phyloP scores from a whole-genome alignment of 2,329 filamentous ascomycete species.

The Epichloe elymi region DNA sequence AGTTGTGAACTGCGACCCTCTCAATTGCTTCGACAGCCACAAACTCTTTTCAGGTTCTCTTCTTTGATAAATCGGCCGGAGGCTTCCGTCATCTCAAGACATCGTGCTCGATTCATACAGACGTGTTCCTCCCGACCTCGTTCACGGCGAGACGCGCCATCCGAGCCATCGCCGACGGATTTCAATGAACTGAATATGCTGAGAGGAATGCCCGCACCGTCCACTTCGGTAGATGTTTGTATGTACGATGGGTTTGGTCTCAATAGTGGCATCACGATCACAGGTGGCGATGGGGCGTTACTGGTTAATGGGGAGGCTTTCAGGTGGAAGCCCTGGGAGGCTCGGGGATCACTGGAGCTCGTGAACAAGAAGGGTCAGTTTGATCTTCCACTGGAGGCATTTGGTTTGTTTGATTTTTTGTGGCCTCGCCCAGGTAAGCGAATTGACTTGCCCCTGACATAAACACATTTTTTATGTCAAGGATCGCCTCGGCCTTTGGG shows the following conservation, averaged over 20 bases:
- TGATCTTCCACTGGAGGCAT: slow-evolving; percentile 56
- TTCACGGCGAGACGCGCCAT: slow-evolving; percentile 13
- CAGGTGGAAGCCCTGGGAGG: slow-evolving; percentile 71
- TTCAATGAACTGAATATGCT: slow-evolving; percentile 70
- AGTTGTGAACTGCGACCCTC: not conserved
- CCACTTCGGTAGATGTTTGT: slow-evolving; percentile 75
- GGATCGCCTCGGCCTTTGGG: not conserved
- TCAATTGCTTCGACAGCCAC: slow-evolving; percentile 1
- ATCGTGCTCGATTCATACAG: slow-evolving; percentile 7
- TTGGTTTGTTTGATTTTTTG: slow-evolving; percentile 66
- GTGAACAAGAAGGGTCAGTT: slow-evolving; percentile 70
- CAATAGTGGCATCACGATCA: slow-evolving; percentile 63
- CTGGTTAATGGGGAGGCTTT: slow-evolving; percentile 82
- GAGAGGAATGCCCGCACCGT: slow-evolving; percentile 58
- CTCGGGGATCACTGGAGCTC: slow-evolving; percentile 33
- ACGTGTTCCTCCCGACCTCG: slow-evolving; percentile 5
- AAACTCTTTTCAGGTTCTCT: not conserved
- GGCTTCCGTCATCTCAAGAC: not conserved
- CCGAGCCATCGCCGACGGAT: slow-evolving; percentile 36
- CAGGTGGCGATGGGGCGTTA: slow-evolving; percentile 57
- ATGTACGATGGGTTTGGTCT: slow-evolving; percentile 74
- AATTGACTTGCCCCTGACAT: not conserved
- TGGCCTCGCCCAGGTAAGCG: slow-evolving; percentile 79
- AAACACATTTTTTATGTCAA: not conserved
- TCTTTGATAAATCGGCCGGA: not conserved